Conservation (phyloP, 2,329 filamentous ascomycete genomes). For the Aspergillus oerlinghausenensis region DNA sequence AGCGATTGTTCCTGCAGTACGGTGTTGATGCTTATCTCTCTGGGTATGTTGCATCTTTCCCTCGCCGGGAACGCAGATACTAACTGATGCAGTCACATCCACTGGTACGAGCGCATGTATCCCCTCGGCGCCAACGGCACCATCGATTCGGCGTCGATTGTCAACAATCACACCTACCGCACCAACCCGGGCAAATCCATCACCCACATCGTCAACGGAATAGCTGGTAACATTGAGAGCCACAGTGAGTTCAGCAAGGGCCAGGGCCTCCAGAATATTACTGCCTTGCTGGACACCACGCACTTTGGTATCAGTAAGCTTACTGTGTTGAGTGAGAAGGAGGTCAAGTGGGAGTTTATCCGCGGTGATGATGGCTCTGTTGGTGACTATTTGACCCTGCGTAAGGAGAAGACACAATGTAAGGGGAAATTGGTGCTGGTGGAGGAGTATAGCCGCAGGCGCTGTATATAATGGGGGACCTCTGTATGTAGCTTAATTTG, state of each 20-base stretch:
- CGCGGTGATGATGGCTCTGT: slow-evolving; percentile 36
- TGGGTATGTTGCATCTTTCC: slow-evolving; percentile 23
- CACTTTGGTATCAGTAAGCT: slow-evolving; percentile 50
- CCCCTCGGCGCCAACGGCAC: slow-evolving; percentile 37
- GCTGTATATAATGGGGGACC: background rate
- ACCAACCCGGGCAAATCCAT: slow-evolving; percentile 47
- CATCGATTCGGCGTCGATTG: slow-evolving; percentile 39
- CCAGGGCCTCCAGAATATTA: slow-evolving; percentile 38
- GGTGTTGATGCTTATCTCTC: slow-evolving; percentile 47
- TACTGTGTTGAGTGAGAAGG: slow-evolving; percentile 38
- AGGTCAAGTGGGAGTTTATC: slow-evolving; percentile 45
- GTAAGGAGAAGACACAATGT: slow-evolving; percentile 19
- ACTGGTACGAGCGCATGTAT: slow-evolving; percentile 45
- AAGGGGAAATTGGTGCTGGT: background rate
- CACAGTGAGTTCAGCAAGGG: slow-evolving; percentile 39
- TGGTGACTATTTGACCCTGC: slow-evolving; percentile 36
- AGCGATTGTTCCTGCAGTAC: slow-evolving; percentile 41
- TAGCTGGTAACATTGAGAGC: slow-evolving; percentile 51
- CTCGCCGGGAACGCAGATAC: background rate
- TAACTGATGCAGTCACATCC: slow-evolving; percentile 36
- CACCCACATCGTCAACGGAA: slow-evolving; percentile 50
- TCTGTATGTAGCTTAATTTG: background rate
- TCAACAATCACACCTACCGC: slow-evolving; percentile 47
- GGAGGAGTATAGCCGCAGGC: background rate
- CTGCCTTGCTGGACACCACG: slow-evolving; percentile 41